phyloP scores from a whole-genome alignment of 2,329 filamentous ascomycete genomes.

The Rutstroemia sp. region DNA sequence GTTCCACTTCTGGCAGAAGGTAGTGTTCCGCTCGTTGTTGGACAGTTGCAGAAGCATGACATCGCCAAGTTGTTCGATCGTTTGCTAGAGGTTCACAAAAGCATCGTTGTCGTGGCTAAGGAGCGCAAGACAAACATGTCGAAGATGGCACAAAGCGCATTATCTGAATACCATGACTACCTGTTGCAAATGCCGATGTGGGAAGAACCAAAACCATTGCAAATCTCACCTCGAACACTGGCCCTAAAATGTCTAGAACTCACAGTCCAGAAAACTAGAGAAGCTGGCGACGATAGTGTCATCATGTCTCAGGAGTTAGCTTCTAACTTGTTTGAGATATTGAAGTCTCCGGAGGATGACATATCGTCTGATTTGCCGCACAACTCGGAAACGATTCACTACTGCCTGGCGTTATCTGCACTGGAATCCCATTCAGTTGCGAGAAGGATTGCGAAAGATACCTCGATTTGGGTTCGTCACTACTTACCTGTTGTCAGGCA shows the following conservation, averaged over 20 bases:
- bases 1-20: conserved; percentile 53
- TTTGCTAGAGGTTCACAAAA: conserved; percentile 45
- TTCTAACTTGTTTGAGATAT: conserved; percentile 40
- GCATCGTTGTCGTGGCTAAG: conserved; percentile 53
- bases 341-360: conserved; percentile 26
- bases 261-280: conserved; percentile 44
- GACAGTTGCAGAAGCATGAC: conserved; percentile 47
- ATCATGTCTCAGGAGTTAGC: conserved; percentile 43
- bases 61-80: conserved; percentile 47
- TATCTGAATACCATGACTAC: conserved; percentile 46
- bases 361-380: conserved; percentile 21
- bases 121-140: conserved; percentile 65
- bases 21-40: conserved; percentile 51
- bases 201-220: conserved; percentile 42
- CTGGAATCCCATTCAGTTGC: conserved; percentile 48
- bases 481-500: conserved; percentile 46
- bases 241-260: conserved; percentile 57
- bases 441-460: conserved; percentile 37
- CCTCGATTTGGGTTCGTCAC: conserved; percentile 39
- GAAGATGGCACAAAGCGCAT: conserved; percentile 49
- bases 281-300: conserved; percentile 39
- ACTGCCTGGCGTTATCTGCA: conserved; percentile 40
- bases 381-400: conserved; percentile 26
- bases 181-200: conserved; percentile 52
- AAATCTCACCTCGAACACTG: conserved; percentile 55